Percentiles rank a stretch among this genome's conserved stretches.
Conservation (phyloP, 2,329 filamentous ascomycete genomes). For the Septoria linicola region DNA sequence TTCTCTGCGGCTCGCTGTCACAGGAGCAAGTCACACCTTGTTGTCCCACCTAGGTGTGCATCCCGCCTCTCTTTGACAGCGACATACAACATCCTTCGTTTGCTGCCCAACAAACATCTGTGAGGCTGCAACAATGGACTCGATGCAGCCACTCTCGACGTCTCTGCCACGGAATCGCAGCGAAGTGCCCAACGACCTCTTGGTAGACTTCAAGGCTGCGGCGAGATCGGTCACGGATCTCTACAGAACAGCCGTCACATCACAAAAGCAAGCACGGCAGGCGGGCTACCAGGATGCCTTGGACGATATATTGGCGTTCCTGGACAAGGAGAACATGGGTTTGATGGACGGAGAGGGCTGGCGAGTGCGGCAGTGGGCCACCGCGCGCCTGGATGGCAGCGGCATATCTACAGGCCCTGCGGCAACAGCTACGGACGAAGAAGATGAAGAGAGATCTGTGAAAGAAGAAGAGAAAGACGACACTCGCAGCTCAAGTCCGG, state of each 20-base stretch:
- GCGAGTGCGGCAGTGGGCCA: constrained; percentile 65
- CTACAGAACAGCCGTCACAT: constrained; percentile 84
- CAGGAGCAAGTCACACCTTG: constrained; percentile 10
- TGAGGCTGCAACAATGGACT: constrained; percentile 54
- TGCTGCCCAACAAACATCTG: constrained; percentile 2
- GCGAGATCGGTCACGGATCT: constrained; percentile 93
- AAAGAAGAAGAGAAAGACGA: constrained; percentile 54
- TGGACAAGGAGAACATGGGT: constrained; percentile 79
- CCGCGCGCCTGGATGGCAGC: constrained; percentile 66
- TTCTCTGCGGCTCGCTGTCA: neutral
- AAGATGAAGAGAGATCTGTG: constrained; percentile 56
- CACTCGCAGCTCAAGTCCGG: constrained; percentile 44
- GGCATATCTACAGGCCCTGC: constrained; percentile 26
- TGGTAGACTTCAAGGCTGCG: constrained; percentile 87
- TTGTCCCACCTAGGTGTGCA: constrained; percentile 1
- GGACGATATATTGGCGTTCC: constrained; percentile 80
- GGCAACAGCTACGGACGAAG: constrained; percentile 60
- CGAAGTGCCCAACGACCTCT: constrained; percentile 52
- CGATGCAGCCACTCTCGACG: constrained; percentile 62
- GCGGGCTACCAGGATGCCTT: constrained; percentile 93
- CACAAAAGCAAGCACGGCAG: constrained; percentile 70
- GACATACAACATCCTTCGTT: neutral
- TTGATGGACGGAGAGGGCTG: constrained; percentile 75
- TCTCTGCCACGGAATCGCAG: constrained; percentile 51
- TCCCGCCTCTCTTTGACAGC: constrained; percentile 9